Conservation (phyloP, 495 filamentous ascomycete genomes). For the Penicillium goetzii region DNA sequence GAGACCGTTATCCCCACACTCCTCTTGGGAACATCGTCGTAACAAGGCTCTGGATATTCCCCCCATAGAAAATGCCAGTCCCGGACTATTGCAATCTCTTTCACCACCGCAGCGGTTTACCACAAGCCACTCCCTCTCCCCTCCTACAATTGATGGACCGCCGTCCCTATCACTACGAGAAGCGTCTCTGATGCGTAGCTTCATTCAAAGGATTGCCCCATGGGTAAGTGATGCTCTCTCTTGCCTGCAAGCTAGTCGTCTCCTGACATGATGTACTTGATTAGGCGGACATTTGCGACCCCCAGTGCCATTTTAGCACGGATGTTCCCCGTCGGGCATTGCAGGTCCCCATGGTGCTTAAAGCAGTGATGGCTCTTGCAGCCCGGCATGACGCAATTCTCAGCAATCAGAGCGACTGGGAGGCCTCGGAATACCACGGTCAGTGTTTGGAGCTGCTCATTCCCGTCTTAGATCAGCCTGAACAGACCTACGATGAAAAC, state of each 20-base stretch:
- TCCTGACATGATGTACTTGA: conserved; percentile 5
- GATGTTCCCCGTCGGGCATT: conserved; percentile 40
- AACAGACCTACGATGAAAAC: conserved; percentile 39
- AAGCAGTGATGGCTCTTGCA: conserved; percentile 40
- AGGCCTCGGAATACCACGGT: conserved; percentile 44
- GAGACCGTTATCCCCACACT: neutral
- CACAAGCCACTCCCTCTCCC: neutral
- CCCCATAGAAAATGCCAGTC: neutral
- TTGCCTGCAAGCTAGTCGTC: neutral
- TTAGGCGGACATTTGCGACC: conserved; percentile 44
- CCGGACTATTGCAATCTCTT: neutral
- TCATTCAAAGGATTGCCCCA: conserved; percentile 40
- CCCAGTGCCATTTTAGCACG: conserved; percentile 40
- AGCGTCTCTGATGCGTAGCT: conserved; percentile 39
- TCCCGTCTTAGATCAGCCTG: conserved; percentile 33
- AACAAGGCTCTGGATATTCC: neutral
- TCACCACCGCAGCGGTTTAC: neutral
- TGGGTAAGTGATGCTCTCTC: conserved; percentile 31
- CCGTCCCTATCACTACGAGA: conserved; percentile 34
- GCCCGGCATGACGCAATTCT: conserved; percentile 43
- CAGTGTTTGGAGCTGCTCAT: conserved; percentile 44
- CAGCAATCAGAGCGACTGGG: conserved; percentile 35
- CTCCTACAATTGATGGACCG: conserved; percentile 1
- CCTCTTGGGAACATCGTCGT: neutral
- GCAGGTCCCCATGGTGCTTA: conserved; percentile 40